phyloP scores from a whole-genome alignment of 305 asterid species.

The Fraxinus sp. region DNA sequence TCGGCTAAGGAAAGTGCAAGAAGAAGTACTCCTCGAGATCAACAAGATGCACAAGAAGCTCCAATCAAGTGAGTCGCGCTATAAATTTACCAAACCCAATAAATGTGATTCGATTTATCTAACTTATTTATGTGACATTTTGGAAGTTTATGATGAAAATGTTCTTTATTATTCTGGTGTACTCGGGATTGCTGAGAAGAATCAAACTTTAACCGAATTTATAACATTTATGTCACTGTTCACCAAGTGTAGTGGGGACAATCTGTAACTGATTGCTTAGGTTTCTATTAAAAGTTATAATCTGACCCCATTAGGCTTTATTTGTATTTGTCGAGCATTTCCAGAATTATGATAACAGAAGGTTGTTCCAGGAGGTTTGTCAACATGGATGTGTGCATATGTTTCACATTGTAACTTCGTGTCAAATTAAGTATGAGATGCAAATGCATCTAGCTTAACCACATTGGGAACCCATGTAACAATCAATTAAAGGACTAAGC shows the following conservation, averaged over 20 bases:
- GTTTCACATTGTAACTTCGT: not conserved
- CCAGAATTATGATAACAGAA: not conserved
- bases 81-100: not conserved
- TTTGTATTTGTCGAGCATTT: not conserved
- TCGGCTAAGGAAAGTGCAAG: conserved; percentile 84
- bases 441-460: not conserved
- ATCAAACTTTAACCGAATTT: not conserved
- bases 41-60: conserved; percentile 94
- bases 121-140: not conserved
- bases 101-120: not conserved
- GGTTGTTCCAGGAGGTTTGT: not conserved
- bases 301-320: not conserved
- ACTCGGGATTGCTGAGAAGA: not conserved
- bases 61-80: conserved; percentile 52
- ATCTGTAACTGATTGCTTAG: not conserved
- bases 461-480: not conserved
- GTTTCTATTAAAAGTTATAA: not conserved
- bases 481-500: not conserved
- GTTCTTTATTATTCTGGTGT: not conserved
- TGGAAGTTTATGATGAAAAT: not conserved
- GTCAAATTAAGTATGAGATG: not conserved
- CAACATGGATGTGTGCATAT: not conserved
- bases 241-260: not conserved
- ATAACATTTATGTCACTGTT: not conserved
- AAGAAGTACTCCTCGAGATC: conserved; percentile 70